Percentiles rank a stretch among this genome's conserved stretches.
These are phyloP conservation scores for Olyra latifolia DNA, from an alignment of 176 grass and related monocot genomes.

Conservation along the genomic window DNA sequence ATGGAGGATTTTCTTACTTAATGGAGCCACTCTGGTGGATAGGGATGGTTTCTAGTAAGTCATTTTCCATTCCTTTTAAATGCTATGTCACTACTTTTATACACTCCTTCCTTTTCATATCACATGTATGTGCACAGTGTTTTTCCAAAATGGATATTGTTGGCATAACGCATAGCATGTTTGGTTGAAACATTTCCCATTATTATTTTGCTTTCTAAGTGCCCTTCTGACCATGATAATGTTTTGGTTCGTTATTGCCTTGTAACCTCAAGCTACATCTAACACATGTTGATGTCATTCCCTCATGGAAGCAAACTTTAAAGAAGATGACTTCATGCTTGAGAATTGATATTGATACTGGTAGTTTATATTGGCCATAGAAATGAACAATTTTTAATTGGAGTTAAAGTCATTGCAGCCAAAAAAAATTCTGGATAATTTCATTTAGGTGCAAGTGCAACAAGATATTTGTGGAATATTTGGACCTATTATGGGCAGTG, in stretches of 20 bases:
- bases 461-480: neutral
- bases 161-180: neutral
- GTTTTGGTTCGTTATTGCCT: neutral
- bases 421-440: conserved; percentile 8
- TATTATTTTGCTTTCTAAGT: conserved; percentile 1
- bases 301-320: neutral
- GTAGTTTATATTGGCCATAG: neutral
- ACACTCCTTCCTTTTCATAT: neutral
- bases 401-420: neutral
- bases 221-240: neutral
- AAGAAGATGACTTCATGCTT: neutral
- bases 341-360: neutral
- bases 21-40: conserved; percentile 87
- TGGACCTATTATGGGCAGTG: neutral
- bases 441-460: neutral
- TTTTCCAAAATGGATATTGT: neutral
- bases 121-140: neutral
- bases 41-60: conserved; percentile 91
- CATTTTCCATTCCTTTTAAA: conserved; percentile 16
- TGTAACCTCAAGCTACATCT: neutral
- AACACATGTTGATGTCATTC: neutral
- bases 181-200: neutral
- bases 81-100: neutral
- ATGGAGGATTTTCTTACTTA: conserved; percentile 88
- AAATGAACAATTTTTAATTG: neutral